Evolutionary conservation across 1,284 basidiomycete species (phyloP).

Genomic region (Coniferiporia weirii): DNA sequence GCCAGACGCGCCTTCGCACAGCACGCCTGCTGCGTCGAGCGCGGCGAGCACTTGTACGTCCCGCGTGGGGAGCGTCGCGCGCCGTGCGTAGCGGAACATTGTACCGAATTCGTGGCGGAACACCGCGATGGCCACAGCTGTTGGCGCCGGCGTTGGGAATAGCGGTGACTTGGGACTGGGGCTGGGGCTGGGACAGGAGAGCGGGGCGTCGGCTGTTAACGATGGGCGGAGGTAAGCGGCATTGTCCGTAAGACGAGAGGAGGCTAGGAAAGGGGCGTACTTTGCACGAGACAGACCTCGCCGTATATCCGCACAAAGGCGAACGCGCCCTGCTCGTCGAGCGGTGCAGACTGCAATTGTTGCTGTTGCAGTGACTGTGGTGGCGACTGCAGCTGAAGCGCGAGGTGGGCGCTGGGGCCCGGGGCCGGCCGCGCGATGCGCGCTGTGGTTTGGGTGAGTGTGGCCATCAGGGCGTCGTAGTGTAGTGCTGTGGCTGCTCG

Average conservation of each 20-base stretch:
- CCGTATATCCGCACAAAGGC: slow-evolving; percentile 33
- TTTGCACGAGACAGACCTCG: slow-evolving; percentile 34
- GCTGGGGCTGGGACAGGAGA: slow-evolving; percentile 8
- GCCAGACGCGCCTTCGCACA: slow-evolving; percentile 24
- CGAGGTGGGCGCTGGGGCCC: neutral
- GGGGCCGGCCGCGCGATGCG: neutral
- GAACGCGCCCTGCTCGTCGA: slow-evolving; percentile 21
- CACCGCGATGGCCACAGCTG: slow-evolving; percentile 28
- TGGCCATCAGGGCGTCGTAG: neutral
- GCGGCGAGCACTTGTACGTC: slow-evolving; percentile 24
- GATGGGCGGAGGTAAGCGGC: neutral
- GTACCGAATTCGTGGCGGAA: slow-evolving; percentile 40
- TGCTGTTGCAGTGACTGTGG: neutral
- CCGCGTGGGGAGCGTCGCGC: slow-evolving; percentile 31
- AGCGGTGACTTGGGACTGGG: slow-evolving; percentile 20
- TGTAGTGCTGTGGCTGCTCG: neutral
- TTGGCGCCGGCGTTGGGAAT: slow-evolving; percentile 22
- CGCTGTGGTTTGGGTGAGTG: slow-evolving; percentile 7
- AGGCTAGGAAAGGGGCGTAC: slow-evolving; percentile 23
- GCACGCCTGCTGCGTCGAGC: slow-evolving; percentile 20
- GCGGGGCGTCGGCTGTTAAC: slow-evolving; percentile 8
- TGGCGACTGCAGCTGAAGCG: neutral
- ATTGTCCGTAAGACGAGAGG: neutral
- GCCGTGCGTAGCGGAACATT: slow-evolving; percentile 37
- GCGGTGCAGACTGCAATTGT: neutral